A percentile compares a stretch with the other conserved stretches of the same genome.
Conservation (phyloP, 305 asterid species). For the Striga hermonthica region DNA sequence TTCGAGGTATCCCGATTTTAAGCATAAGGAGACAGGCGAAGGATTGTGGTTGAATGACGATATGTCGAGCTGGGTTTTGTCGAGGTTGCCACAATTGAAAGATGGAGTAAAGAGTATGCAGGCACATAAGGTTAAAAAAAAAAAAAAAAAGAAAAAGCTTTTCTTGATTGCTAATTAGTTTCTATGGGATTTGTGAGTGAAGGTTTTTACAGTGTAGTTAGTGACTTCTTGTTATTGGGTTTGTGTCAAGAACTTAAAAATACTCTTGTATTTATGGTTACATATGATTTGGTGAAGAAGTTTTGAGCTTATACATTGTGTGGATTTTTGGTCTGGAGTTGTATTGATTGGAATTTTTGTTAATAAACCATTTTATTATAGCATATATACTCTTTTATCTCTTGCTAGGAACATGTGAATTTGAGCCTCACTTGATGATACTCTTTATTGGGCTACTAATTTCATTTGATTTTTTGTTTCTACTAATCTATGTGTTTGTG, state of each 20-base stretch:
- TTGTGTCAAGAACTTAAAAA: background rate
- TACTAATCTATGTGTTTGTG: too few species aligned
- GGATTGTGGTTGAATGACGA: slow-evolving; percentile 44
- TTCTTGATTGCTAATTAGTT: slow-evolving; percentile 21
- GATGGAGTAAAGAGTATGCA: slow-evolving; percentile 24
- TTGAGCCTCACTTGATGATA: too few species aligned
- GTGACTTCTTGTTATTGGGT: background rate
- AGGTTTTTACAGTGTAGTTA: background rate
- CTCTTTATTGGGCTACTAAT: too few species aligned
- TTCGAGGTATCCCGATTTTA: slow-evolving; percentile 68
- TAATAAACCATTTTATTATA: too few species aligned
- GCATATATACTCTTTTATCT: too few species aligned
- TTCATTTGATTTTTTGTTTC: too few species aligned
- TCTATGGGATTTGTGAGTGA: slow-evolving; percentile 4
- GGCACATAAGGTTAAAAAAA: slow-evolving; percentile 16
- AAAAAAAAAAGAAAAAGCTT: background rate
- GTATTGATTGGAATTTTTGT: too few species aligned
- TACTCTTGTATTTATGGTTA: too few species aligned
- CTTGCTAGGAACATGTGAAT: too few species aligned
- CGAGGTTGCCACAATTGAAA: slow-evolving; percentile 48
- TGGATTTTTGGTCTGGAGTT: too few species aligned
- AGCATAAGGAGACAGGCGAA: slow-evolving; percentile 55
- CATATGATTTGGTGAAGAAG: too few species aligned
- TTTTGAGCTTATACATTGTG: too few species aligned
- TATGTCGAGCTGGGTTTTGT: slow-evolving; percentile 49